Base-by-base conservation (phyloP, 2,329 filamentous ascomycete species). In the Fonsecaea multimorphosa region DNA sequence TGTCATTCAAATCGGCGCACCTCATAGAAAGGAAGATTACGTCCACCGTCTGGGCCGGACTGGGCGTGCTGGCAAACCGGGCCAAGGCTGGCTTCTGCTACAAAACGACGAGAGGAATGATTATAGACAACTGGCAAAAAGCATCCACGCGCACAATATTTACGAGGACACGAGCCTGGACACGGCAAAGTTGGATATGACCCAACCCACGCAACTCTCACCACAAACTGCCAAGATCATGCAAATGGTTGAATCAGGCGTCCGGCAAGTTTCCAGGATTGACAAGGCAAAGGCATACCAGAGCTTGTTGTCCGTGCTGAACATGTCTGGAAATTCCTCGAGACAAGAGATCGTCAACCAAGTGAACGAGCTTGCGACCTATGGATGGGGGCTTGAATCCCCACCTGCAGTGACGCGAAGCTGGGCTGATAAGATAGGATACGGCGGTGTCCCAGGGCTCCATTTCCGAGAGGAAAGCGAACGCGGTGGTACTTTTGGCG, bases 41-140 rank as follows among this genome's bases (percentile, higher is more conserved):
- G 74, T 79, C 34, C 75, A 81, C 65, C 78, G 79, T 16, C 76
- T 80, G 9, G 78, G 72, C 27, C 77, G 79, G 52, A 81, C 79
- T 31, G 81, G 71, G 14, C 72, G 73, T 64, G 72, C 72, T 2
- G 84, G 85, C 55, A 87, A 87, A 60, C 82, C 84, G 34, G 87
- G 88, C 52, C 84, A 87, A 55, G 88, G 87, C 40, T 86, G 87
- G 74, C 78, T 90, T 34, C 78, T 91, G 57, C 74, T 89, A 29
- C 79, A 84, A 34, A 75, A 83, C 2, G 87, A 91, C 72, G 66
- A 72, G 53, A 52, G 68, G 11, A 52, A 62, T 22, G 64, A 70
- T 12, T 86, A 87, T 73, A 77, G 82, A 0, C 77, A 77, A 40
- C 83, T 78, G 72, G 81, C 83, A 2, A 77, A 86, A 32, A 83